A percentile compares a stretch with the other conserved stretches of the same genome.
Evolutionary conservation across 352 stramenopile species (phyloP).

Genomic region (Blastocystis sp.): DNA sequence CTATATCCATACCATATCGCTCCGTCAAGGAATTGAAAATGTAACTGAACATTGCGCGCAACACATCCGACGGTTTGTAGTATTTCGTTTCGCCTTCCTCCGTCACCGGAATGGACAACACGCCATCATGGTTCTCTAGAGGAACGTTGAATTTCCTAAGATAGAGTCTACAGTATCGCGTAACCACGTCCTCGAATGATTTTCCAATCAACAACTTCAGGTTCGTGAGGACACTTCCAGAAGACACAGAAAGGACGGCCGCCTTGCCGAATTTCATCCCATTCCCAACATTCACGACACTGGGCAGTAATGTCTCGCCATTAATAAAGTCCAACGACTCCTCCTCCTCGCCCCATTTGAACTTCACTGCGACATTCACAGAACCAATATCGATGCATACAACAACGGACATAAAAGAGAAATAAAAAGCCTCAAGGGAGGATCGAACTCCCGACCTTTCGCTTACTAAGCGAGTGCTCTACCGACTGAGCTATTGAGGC

Average conservation of each 20-base stretch:
- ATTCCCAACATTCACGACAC: neutral
- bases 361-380: neutral
- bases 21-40: too few species aligned
- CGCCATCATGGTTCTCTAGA: too few species aligned
- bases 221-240: neutral
- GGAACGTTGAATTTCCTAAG: too few species aligned
- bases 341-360: neutral
- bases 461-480: slow-evolving; percentile 49
- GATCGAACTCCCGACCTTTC: slow-evolving; percentile 48
- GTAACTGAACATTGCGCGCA: too few species aligned
- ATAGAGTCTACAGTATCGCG: too few species aligned
- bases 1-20: neutral
- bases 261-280: neutral
- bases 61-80: too few species aligned
- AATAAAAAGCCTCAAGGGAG: slow-evolving; percentile 41
- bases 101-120: too few species aligned
- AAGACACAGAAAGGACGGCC: neutral
- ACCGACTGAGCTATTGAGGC: slow-evolving; percentile 46
- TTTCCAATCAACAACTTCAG: neutral
- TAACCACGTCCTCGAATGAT: neutral
- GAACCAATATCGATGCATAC: neutral
- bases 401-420: neutral
- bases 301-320: neutral
- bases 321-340: neutral
- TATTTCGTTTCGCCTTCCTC: too few species aligned